Percentiles rank a stretch among this genome's conserved stretches.
Conservation (phyloP, 75 land plant species). For the Adiantum capillusveneris region DNA sequence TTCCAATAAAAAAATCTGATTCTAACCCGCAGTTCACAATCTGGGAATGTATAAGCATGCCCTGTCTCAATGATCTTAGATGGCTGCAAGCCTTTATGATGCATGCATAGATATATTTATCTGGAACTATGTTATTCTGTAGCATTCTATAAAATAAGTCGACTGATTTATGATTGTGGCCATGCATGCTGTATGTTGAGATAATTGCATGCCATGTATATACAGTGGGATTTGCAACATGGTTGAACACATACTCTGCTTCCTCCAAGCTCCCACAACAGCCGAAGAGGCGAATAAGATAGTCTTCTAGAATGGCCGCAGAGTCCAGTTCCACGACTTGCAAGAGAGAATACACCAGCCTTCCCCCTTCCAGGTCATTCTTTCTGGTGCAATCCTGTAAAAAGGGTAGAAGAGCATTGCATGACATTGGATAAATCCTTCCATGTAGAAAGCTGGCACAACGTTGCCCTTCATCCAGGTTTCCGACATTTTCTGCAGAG, state of each 20-base stretch:
- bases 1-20: neutral
- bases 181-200: neutral
- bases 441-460: too few species aligned
- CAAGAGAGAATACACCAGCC: neutral
- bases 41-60: constrained; percentile 12
- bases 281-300: constrained; percentile 1
- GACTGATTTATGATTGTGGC: neutral
- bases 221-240: neutral
- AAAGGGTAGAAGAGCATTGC: too few species aligned
- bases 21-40: constrained; percentile 5
- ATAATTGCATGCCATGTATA: constrained; percentile 2
- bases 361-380: too few species aligned
- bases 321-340: neutral
- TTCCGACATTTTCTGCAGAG: too few species aligned
- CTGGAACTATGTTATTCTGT: neutral
- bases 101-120: neutral
- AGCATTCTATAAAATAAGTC: constrained; percentile 2
- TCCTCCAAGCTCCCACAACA: constrained; percentile 5
- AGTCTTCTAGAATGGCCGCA: neutral
- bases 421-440: too few species aligned
- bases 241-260: neutral
- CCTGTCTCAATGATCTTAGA: constrained; percentile 6
- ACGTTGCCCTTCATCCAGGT: too few species aligned
- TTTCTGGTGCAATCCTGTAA: too few species aligned
- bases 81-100: constrained; percentile 9